These are phyloP conservation scores for Apium graveolens DNA, from an alignment of 129 eudicot genomes.

Conservation along the genomic window DNA sequence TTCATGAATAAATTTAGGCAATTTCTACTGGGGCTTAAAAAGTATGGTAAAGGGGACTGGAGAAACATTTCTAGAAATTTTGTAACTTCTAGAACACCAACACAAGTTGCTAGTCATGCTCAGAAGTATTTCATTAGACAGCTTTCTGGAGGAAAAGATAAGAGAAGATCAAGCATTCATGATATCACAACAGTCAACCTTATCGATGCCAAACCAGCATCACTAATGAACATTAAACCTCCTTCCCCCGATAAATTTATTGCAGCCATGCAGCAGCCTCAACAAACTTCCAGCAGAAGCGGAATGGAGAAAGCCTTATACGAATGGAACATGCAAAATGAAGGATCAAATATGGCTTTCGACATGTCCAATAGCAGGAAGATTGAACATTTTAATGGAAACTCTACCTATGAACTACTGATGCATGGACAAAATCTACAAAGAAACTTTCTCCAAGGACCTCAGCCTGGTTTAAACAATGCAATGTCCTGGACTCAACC, in stretches of 20 bases:
- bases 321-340: slow-evolving; percentile 30
- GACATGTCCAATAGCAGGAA: slow-evolving; percentile 25
- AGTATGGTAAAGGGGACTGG: slow-evolving; percentile 97
- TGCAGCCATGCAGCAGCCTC: slow-evolving; percentile 19
- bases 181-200: slow-evolving; percentile 75
- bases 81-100: slow-evolving; percentile 77
- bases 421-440: slow-evolving; percentile 8
- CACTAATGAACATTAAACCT: slow-evolving; percentile 18
- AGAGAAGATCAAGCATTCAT: slow-evolving; percentile 82
- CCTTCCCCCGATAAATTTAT: slow-evolving; percentile 19
- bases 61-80: slow-evolving; percentile 75
- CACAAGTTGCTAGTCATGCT: slow-evolving; percentile 96
- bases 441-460: slow-evolving; percentile 9
- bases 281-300: slow-evolving; percentile 16
- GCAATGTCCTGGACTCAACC: slow-evolving; percentile 31
- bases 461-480: slow-evolving; percentile 37
- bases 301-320: slow-evolving; percentile 26
- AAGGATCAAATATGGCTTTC: slow-evolving; percentile 31
- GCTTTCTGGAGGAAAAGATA: slow-evolving; percentile 70
- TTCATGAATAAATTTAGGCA: slow-evolving; percentile 37
- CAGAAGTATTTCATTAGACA: slow-evolving; percentile 84
- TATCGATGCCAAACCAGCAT: slow-evolving; percentile 34
- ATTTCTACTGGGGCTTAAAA: slow-evolving; percentile 73
- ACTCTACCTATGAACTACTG: slow-evolving; percentile 26
- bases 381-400: slow-evolving; percentile 29